Evolutionary conservation across 169 alveolate genomes (phyloP).

Genomic region (Plasmodium gallinaceum): DNA sequence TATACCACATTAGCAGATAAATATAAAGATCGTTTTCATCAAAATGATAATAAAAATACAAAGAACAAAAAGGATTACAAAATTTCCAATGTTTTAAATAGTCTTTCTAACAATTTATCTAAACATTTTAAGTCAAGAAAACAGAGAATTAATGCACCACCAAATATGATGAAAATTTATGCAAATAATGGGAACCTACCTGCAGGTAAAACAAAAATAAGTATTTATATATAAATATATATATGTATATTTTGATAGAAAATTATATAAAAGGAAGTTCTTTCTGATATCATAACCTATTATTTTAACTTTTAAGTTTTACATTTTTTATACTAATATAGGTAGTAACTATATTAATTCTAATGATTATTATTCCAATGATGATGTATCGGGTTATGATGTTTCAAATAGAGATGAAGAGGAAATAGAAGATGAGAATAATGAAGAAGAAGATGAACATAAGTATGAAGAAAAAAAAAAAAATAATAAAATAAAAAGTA

Average conservation of each 20-base stretch:
- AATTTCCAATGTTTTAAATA: slow-evolving; percentile 29
- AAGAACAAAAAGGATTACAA: background rate
- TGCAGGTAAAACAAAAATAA: slow-evolving; percentile 11
- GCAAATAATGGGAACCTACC: background rate
- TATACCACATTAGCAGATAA: slow-evolving; percentile 41
- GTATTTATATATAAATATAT: slow-evolving; percentile 1
- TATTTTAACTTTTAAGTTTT: background rate
- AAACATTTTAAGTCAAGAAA: slow-evolving; percentile 33
- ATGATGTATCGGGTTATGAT: background rate
- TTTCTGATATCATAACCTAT: too few relatives aligned
- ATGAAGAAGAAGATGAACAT: background rate
- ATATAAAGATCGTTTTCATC: slow-evolving; percentile 23
- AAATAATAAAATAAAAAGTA: background rate
- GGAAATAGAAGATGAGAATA: background rate
- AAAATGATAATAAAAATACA: background rate
- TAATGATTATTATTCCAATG: too few relatives aligned
- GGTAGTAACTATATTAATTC: too few relatives aligned
- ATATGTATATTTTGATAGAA: background rate
- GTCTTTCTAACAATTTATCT: slow-evolving; percentile 23
- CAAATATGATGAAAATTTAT: slow-evolving; percentile 4
- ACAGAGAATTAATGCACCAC: background rate
- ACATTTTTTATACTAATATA: too few relatives aligned
- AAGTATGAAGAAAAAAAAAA: slow-evolving; percentile 5
- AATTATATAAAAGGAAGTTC: background rate
- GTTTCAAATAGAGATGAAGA: background rate